Conservation (phyloP, 768 basidiomycete genomes). For the Rhizopogon vulgaris region DNA sequence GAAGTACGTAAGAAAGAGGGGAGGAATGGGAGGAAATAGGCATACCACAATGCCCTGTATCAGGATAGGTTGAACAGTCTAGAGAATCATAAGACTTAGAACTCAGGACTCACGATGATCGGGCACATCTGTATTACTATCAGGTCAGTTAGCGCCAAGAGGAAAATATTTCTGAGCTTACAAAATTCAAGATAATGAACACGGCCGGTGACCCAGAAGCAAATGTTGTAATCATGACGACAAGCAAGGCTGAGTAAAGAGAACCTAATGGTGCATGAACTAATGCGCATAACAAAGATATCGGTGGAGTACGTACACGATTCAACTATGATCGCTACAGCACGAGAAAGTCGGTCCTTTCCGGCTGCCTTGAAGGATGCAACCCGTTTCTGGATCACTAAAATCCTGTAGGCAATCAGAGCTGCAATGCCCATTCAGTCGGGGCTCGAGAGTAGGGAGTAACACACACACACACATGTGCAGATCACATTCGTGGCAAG, state of each 20-base stretch:
- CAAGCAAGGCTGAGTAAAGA: constrained; percentile 11
- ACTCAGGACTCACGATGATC: constrained; percentile 8
- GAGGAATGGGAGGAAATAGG: background rate
- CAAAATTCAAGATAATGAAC: constrained; percentile 10
- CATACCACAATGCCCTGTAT: constrained; percentile 14
- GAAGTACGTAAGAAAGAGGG: background rate
- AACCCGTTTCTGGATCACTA: constrained; percentile 12
- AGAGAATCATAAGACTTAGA: background rate
- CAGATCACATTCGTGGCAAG: constrained; percentile 19
- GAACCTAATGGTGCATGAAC: constrained; percentile 5
- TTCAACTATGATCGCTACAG: constrained; percentile 12
- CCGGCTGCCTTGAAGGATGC: background rate
- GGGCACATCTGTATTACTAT: constrained; percentile 3
- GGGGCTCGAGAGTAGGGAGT: background rate
- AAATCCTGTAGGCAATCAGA: constrained; percentile 18
- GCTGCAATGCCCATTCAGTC: constrained; percentile 6
- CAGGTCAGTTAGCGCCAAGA: background rate
- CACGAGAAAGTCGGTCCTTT: constrained; percentile 4
- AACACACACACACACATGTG: constrained; percentile 15
- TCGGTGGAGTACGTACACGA: constrained; percentile 5
- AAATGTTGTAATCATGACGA: constrained; percentile 13
- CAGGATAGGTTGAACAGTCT: background rate
- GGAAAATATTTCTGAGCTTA: background rate
- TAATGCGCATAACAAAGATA: background rate
- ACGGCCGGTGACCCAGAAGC: constrained; percentile 5